phyloP scores from a whole-genome alignment of 1,284 basidiomycete genomes.

The Xerocomus nothofagi region DNA sequence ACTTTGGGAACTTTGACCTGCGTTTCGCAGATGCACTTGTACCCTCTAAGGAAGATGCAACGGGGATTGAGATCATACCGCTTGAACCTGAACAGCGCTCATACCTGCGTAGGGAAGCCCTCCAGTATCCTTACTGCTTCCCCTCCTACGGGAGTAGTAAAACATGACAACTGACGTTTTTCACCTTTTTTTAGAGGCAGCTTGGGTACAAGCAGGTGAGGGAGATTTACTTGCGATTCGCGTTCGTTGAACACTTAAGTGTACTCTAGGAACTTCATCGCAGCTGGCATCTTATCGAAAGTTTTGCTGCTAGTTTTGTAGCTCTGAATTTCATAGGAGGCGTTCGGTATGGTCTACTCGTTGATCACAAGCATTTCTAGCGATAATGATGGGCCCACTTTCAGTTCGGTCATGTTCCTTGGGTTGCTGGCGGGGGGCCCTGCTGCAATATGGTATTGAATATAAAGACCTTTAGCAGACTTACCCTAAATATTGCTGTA shows the following conservation, averaged over 20 bases:
- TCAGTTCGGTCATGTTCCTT: conserved; percentile 74
- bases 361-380: conserved; percentile 8
- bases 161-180: conserved; percentile 51
- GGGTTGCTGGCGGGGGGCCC: conserved; percentile 83
- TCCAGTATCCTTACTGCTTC: conserved; percentile 56
- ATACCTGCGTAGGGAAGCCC: conserved; percentile 95
- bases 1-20: conserved; percentile 24
- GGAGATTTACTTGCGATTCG: neutral
- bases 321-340: conserved; percentile 85
- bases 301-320: conserved; percentile 82
- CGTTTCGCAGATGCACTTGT: conserved; percentile 14
- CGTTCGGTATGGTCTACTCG: conserved; percentile 52
- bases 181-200: conserved; percentile 50
- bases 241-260: conserved; percentile 3
- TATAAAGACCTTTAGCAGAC: neutral
- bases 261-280: conserved; percentile 72
- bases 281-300: conserved; percentile 77
- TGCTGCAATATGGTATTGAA: conserved; percentile 68
- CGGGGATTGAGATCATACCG: conserved; percentile 90
- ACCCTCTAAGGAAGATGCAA: conserved; percentile 29
- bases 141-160: conserved; percentile 41
- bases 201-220: conserved; percentile 81
- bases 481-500: conserved; percentile 30
- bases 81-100: conserved; percentile 92
- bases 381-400: neutral